phyloP scores from a whole-genome alignment of 306 rosid genomes.

The Aeschynomene evenia region DNA sequence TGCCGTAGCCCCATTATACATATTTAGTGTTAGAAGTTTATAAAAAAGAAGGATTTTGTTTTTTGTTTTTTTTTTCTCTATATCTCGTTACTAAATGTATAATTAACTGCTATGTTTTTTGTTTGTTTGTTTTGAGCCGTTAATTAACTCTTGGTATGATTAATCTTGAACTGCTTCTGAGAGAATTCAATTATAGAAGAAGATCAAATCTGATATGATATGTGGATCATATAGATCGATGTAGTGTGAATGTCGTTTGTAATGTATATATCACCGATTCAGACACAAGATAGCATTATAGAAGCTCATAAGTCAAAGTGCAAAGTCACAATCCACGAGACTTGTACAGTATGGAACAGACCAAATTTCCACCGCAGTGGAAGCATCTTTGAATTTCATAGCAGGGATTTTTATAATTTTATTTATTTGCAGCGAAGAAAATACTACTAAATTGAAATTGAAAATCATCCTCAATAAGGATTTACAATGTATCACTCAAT shows the following conservation, averaged over 20 bases:
- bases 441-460: neutral
- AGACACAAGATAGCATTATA: neutral
- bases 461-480: neutral
- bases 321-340: neutral
- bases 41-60: no score
- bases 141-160: no score
- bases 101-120: no score
- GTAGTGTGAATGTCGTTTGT: neutral
- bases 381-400: neutral
- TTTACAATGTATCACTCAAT: neutral
- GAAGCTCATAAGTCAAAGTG: conserved; percentile 20
- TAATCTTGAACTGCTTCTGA: no score
- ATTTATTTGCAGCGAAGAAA: no score
- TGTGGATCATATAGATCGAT: neutral
- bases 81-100: neutral
- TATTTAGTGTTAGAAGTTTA: neutral
- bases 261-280: conserved; percentile 11
- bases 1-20: neutral
- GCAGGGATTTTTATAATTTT: neutral
- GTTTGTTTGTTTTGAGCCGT: no score
- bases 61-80: no score
- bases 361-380: conserved; percentile 9
- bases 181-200: neutral
- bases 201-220: neutral
- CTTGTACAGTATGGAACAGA: conserved; percentile 6